phyloP scores from a whole-genome alignment of 495 filamentous ascomycete genomes.

The Lichina pygmaea region DNA sequence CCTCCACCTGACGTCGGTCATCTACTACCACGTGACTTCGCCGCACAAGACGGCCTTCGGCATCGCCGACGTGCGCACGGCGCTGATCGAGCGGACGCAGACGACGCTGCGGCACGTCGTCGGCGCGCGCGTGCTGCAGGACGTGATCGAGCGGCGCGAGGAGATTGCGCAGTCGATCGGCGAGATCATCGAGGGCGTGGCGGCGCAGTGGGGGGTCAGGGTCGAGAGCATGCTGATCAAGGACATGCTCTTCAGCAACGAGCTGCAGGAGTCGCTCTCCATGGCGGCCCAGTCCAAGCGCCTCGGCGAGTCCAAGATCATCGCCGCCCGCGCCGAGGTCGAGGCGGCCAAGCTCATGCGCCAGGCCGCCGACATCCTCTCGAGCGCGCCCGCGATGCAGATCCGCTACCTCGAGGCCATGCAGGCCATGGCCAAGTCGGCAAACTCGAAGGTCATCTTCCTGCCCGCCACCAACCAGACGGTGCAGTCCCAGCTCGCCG shows the following conservation, averaged over 20 bases:
- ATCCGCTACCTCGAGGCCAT: slow-evolving; percentile 98
- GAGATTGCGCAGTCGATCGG: slow-evolving; percentile 84
- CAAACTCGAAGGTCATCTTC: slow-evolving; percentile 95
- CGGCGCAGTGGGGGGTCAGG: slow-evolving; percentile 76
- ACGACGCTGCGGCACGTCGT: slow-evolving; percentile 95
- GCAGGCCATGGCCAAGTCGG: slow-evolving; percentile 93
- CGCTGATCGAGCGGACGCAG: slow-evolving; percentile 90
- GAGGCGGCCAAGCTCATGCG: slow-evolving; percentile 94
- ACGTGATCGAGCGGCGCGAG: slow-evolving; percentile 96
- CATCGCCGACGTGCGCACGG: slow-evolving; percentile 79
- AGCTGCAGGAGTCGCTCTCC: slow-evolving; percentile 88
- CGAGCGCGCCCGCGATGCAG: slow-evolving; percentile 89
- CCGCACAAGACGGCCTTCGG: slow-evolving; percentile 97
- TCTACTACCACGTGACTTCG: slow-evolving; percentile 93
- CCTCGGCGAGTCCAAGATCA: slow-evolving; percentile 95
- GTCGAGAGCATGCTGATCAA: slow-evolving; percentile 99
- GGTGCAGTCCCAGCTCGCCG: slow-evolving; percentile 19
- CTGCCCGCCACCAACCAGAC: slow-evolving; percentile 33
- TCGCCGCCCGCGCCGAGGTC: slow-evolving; percentile 87
- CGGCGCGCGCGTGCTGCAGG: slow-evolving; percentile 84
- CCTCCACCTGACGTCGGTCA: slow-evolving; percentile 78
- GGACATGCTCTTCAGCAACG: slow-evolving; percentile 91
- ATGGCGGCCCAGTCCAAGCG: slow-evolving; percentile 99
- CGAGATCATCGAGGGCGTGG: slow-evolving; percentile 95
- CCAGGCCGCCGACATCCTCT: slow-evolving; percentile 88